Base-by-base conservation (phyloP, 805 yeast species). In the Wickerhamomyces bisporus region DNA sequence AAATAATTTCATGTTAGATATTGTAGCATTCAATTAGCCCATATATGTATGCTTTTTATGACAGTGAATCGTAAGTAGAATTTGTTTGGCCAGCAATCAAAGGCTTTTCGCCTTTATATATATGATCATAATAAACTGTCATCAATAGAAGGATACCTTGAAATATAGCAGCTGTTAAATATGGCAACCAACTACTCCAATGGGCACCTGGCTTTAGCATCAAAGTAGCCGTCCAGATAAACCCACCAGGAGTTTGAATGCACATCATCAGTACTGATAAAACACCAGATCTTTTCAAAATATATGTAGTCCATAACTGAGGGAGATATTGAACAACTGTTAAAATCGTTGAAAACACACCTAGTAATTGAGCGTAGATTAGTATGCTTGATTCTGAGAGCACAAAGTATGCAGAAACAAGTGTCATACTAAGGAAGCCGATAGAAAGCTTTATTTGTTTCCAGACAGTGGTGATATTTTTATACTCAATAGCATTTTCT, bases 171-270 rank as follows among this genome's bases (percentile, higher is more conserved):
- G 94, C 88, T 1, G 79, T 70, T 32, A 84, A 68, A 50, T 80
- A 83, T 9, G 94, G 86, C 28, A 86, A 53, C 94, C 95, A 86
- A 11, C 88, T 77, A 48, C 91, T 81, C 95, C 95, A 86, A 44
- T 75, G 75, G 1, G 91, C 75, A 7, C 86, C 93, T 30, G 83
- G 82, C 33, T 88, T 76, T 42, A 75, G 57, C 38, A 76, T 81
- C 36, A 86, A 64, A 1, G 85, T 76, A n/a, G 76, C 68, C 3
- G 93, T 75, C 84, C 91, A 86, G 2, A 86, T 40, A 45, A 73
- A 81, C 14, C 95, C 95, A 13, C 96, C 96, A 0, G 96, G 96
- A 15, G 94, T 85, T 57, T 86, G 96, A 45, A 87, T 71, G 30
- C 79, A 62, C 91, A 86, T 83, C 87, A 84, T 85, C 6, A 78